Evolutionary conservation across 2,329 filamentous ascomycete genomes (phyloP), one percentile per base, ranked within the genome.

Genomic region (Trichoderma sp.): DNA sequence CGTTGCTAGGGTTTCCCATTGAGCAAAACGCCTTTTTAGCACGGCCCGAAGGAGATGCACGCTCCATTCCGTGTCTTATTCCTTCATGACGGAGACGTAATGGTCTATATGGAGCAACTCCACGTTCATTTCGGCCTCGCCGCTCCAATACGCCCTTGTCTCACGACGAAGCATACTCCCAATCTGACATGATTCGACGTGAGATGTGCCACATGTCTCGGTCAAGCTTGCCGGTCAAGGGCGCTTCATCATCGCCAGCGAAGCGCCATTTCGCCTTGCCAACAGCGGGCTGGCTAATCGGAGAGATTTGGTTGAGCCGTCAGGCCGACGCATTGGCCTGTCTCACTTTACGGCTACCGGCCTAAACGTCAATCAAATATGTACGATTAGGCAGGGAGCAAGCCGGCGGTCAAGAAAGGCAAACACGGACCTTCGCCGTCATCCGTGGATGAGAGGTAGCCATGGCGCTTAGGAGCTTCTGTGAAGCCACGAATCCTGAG

Each of bases 111-210:
- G 66, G 66, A 68, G 58, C 24, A 63, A 59, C 59, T 64, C 60
- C 67, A 69, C 63, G 68, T 54, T 67, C 68, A 61, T 61, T 67
- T 69, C 68, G 68, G 68, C 24, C 56, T 58, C 56, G 64, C 68
- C 68, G 63, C 49, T 37, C 21, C 54, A 28, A 61, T n/a, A 58
- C 39, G 54, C 46, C 56, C 56, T 52, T 67, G 63, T 61, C 68
- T 69, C 56, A 60, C 68, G 68, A 61, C 58, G 32, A 69, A 24
- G 56, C 63, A 56, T 37, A 10, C 49, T 56, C 51, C 32, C 55
- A 34, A 56, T 69, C 68, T 69, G 63, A 69, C 55, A 39, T 66
- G 63, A 60, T 65, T 54, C 56, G 55, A 32, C 24, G 43, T 59
- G 37, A 51, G 26, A 24, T 37, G 54, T 30, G 34, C 28, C 37